Base-by-base conservation (phyloP, 1,284 basidiomycete genomes). In the Schizophyllum amplum region DNA sequence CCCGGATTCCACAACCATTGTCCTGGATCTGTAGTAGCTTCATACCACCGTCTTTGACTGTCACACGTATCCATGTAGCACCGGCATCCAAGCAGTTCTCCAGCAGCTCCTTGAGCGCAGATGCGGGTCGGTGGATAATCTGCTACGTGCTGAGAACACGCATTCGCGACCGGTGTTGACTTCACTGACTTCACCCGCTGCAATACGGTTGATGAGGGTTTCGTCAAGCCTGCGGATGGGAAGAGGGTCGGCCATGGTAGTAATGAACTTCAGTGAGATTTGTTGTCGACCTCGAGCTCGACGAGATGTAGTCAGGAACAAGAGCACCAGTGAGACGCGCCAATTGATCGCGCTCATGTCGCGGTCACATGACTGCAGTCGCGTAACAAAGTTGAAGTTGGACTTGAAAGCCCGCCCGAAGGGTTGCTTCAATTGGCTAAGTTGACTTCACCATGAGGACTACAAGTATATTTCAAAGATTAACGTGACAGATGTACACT, bases 1-100 rank as follows among this genome's bases (percentile, higher is more conserved):
- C 93, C 50, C 88, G 81, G 64, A 99, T 97, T 1, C 96, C 96
- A 68, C 83, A 91, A 0, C 96, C 97, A 66, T 99, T 98, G 69
- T 99, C 97, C 65, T 94, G 91, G 55, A 99, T 97, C 71, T 98
- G 94, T 24, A 99, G 80, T 51, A 95, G 75, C 70, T 97, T 99
- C 75, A 99, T 75, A 0, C 97, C 97, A 1, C 97, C 97, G 58
- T 99, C 96, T 71, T 97, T 98, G 63, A 96, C 81, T 0, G 87
- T 91, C 55, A 99, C 77, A 52, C 87, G 86, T 66, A 99, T 94
- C 0, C 85, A 84, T 0, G 90, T 96, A 24, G 94, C 78, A 1
- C 92, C 90, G 0, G 97, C 97, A 73, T 99, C 97, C 26, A 99
- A 79, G 21, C 89, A 84, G 66, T 99, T 99, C 72, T 99, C 97